Evolutionary conservation across 129 eudicot species (phyloP).

Genomic region (Flaveria trinervia): DNA sequence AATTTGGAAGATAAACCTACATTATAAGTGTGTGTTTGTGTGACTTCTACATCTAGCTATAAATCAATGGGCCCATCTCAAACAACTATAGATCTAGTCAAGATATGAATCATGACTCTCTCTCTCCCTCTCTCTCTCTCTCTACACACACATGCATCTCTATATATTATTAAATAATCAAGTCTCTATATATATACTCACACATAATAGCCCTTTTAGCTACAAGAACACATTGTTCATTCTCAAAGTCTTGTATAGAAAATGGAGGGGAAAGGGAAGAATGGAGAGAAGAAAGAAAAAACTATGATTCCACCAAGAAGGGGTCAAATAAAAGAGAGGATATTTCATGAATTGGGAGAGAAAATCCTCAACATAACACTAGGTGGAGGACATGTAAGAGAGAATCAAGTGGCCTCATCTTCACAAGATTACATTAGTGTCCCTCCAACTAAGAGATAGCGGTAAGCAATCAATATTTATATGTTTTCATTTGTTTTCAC

Average conservation of each 20-base stretch:
- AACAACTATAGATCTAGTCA: slow-evolving; percentile 16
- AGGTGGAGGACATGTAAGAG: slow-evolving; percentile 17
- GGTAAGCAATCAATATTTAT: background rate
- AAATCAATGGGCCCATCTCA: slow-evolving; percentile 17
- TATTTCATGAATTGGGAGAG: slow-evolving; percentile 20
- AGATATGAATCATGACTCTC: background rate
- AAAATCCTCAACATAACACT: slow-evolving; percentile 21
- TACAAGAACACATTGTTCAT: slow-evolving; percentile 18
- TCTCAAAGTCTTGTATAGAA: slow-evolving; percentile 11
- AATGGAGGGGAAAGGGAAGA: slow-evolving; percentile 36
- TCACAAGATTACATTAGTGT: slow-evolving; percentile 6
- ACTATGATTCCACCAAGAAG: slow-evolving; percentile 39
- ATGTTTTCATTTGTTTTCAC: background rate
- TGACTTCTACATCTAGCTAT: background rate
- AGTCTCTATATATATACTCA: background rate
- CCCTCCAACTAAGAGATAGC: slow-evolving; percentile 16
- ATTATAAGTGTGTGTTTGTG: too few species aligned
- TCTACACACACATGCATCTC: background rate
- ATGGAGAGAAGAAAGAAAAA: slow-evolving; percentile 23
- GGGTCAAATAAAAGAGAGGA: slow-evolving; percentile 33
- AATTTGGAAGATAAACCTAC: too few species aligned
- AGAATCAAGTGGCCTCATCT: slow-evolving; percentile 25
- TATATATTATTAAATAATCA: background rate
- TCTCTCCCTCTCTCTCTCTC: slow-evolving; percentile 9
- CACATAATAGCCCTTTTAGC: slow-evolving; percentile 2